These are phyloP conservation scores for Pythium coloratum DNA, from an alignment of 352 stramenopile species.

Conservation along the genomic window DNA sequence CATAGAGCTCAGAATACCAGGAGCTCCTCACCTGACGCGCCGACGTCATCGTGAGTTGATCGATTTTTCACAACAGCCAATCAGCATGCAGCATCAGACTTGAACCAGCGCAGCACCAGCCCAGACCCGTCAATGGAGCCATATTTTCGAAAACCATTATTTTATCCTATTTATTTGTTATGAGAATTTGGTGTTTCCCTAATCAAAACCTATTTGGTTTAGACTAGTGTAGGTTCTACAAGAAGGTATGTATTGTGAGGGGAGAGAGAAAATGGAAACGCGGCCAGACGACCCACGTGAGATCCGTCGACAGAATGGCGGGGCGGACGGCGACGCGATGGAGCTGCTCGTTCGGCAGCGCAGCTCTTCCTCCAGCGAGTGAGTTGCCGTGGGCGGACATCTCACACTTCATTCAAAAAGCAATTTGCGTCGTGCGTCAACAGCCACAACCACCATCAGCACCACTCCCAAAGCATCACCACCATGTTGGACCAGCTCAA, in stretches of 20 bases:
- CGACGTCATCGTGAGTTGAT: constrained; percentile 20
- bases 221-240: background rate
- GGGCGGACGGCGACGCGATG: background rate
- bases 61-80: constrained; percentile 13
- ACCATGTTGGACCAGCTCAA: constrained; percentile 78
- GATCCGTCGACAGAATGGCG: constrained; percentile 11
- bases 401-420: constrained; percentile 2
- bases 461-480: background rate
- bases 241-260: constrained; percentile 3
- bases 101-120: constrained; percentile 7
- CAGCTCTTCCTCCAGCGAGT: background rate
- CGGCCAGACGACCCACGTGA: background rate
- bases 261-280: background rate
- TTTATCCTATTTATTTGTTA: constrained; percentile 5
- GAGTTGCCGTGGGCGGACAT: background rate
- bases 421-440: constrained; percentile 20
- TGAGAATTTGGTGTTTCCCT: background rate
- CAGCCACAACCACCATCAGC: background rate
- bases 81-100: constrained; percentile 14
- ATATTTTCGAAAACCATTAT: background rate
- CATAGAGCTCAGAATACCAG: background rate
- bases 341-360: background rate
- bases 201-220: no score
- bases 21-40: constrained; percentile 17
- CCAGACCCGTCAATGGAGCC: background rate